A percentile compares a stretch with the other conserved stretches of the same genome.
These are phyloP conservation scores for Xerocomus minutiporus DNA, from an alignment of 1,284 basidiomycete species.

Conservation along the genomic window DNA sequence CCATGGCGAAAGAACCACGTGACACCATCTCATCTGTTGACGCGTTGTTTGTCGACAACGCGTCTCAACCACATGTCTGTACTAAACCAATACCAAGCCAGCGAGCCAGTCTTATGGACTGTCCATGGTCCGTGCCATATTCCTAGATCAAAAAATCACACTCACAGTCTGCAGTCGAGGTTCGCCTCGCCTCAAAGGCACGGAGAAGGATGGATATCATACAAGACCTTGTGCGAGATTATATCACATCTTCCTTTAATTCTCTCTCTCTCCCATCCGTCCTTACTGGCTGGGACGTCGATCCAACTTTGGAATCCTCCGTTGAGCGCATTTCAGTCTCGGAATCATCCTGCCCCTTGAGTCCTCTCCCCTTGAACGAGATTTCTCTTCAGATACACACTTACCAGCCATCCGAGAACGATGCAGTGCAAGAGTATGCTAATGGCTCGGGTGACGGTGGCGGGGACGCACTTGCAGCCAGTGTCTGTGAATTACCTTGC, in stretches of 20 bases:
- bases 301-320: slow-evolving; percentile 64
- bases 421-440: slow-evolving; percentile 75
- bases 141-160: neutral
- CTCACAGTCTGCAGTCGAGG: slow-evolving; percentile 62
- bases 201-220: slow-evolving; percentile 72
- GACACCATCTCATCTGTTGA: slow-evolving; percentile 28
- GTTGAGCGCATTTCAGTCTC: slow-evolving; percentile 79
- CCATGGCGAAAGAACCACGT: slow-evolving; percentile 13
- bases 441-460: slow-evolving; percentile 55
- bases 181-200: slow-evolving; percentile 63
- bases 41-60: slow-evolving; percentile 40
- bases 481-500: slow-evolving; percentile 82
- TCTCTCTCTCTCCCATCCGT: slow-evolving; percentile 62
- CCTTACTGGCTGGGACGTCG: slow-evolving; percentile 69
- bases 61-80: slow-evolving; percentile 13
- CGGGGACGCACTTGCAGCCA: slow-evolving; percentile 80
- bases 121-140: slow-evolving; percentile 47
- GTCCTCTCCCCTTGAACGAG: slow-evolving; percentile 54
- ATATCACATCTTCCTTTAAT: slow-evolving; percentile 55
- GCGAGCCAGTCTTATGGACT: slow-evolving; percentile 41
- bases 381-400: slow-evolving; percentile 76
- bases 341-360: slow-evolving; percentile 55
- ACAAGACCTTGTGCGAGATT: slow-evolving; percentile 56
- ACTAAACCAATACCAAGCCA: slow-evolving; percentile 3
- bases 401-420: slow-evolving; percentile 73